Evolutionary conservation across 495 filamentous ascomycete species (phyloP), one percentile per base, ranked within the genome.

Genomic region (Apodospora peruviana): DNA sequence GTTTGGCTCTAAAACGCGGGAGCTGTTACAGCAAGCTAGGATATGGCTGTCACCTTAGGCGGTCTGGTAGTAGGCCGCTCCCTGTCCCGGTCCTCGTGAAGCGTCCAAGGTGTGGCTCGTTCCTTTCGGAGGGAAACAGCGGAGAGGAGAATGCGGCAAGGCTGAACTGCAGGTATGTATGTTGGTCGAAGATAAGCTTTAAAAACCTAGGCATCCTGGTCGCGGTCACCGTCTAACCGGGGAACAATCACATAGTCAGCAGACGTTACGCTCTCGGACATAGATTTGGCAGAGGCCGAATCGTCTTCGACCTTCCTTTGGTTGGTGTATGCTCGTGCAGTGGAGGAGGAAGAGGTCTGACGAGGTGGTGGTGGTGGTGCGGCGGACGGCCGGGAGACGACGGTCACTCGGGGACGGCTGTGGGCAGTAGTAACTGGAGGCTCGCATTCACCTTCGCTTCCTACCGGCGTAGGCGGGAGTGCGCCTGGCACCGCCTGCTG

Each of bases 371-470:
- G 10, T 19, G 36, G 47, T 38, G 35, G 35, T 32, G 19, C 24
- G 22, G 23, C 36, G 43, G 40, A 34, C 43, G 58, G 35, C 42
- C 39, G 45, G 35, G 50, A 45, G 39, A 32, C 27, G 27, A 32
- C 27, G 27, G 27, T 32, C 27, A 23, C 25, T 48, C 48, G 45
- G 48, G 45, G 47, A 43, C n/a, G 29, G 32, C 27, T 32, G 32
- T 10, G 11, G 32, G 40, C 11, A 19, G 29, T 60, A n/a, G 32
- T 35, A 35, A n/a, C 32, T 35, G 2, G 32, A 54, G 66, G 64
- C 46, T 68, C 59, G 61, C 58, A 75, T 77, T 78, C 75, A 79
- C 77, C 77, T 78, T 80, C 77, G 67, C 74, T 78, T 58, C 73
- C 73, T 53, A 71, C 71, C 23, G 77, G 77, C 16, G 76, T 79